Percentiles rank a stretch among this genome's conserved stretches.
Evolutionary conservation across 768 basidiomycete species (phyloP).

Genomic region (Tricholoma flavovirens): DNA sequence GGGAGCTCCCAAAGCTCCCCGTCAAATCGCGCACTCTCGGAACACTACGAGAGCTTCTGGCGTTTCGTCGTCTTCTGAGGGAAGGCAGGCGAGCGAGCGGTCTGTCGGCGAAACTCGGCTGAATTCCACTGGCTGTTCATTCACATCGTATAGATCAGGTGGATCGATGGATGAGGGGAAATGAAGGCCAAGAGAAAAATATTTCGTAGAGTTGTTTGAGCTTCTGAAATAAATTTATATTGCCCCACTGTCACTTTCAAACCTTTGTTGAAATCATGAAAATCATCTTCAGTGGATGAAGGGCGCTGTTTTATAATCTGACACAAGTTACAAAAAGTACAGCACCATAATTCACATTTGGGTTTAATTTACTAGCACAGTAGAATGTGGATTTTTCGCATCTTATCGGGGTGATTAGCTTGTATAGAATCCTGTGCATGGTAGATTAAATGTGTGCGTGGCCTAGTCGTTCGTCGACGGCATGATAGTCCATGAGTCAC

Average conservation of each 20-base stretch:
- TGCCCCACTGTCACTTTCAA: neutral
- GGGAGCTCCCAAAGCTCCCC: neutral
- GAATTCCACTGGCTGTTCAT: slow-evolving; percentile 13
- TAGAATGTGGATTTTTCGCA: no score
- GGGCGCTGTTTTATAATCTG: no score
- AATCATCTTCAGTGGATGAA: no score
- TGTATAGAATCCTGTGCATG: no score
- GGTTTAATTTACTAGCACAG: no score
- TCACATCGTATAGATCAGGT: slow-evolving; percentile 9
- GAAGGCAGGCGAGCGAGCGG: neutral
- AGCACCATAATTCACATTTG: no score
- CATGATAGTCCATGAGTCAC: no score
- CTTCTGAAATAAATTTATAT: neutral
- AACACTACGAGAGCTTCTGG: slow-evolving; percentile 13
- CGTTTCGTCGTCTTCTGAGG: slow-evolving; percentile 3
- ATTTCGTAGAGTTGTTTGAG: neutral
- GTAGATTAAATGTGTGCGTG: no score
- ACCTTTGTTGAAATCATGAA: neutral
- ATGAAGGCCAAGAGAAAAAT: neutral
- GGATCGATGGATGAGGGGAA: neutral
- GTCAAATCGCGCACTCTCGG: slow-evolving; percentile 13
- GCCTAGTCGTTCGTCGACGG: no score
- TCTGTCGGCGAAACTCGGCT: slow-evolving; percentile 6
- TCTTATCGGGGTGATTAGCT: no score
- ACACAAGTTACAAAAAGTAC: no score